Evolutionary conservation across 768 basidiomycete species (phyloP).

Genomic region (Cystobasidium onofrii): DNA sequence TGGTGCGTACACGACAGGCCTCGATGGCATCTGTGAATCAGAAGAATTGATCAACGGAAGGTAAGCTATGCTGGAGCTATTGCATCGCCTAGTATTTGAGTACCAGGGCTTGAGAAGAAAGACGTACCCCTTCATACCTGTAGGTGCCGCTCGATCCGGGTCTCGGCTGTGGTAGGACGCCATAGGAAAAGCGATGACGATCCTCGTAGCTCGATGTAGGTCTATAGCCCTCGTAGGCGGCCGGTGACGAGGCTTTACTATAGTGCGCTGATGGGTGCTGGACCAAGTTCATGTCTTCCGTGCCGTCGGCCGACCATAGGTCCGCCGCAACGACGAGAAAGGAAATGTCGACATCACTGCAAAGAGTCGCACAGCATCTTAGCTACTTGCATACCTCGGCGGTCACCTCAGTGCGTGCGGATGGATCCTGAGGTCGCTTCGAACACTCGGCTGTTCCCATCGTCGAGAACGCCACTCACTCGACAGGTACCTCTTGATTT

Average conservation of each 20-base stretch:
- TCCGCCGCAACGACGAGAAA: slow-evolving; percentile 90
- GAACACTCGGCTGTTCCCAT: too few relatives aligned
- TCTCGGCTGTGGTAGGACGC: background rate
- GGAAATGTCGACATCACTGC: slow-evolving; percentile 71
- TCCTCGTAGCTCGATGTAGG: background rate
- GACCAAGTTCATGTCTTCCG: slow-evolving; percentile 78
- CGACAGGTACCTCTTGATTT: slow-evolving; percentile 60
- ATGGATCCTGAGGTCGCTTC: too few relatives aligned
- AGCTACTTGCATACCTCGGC: too few relatives aligned
- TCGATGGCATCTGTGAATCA: background rate
- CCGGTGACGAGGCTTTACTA: background rate
- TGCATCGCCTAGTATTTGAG: too few relatives aligned
- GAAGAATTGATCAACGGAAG: background rate
- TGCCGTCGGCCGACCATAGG: slow-evolving; percentile 75
- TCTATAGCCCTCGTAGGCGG: background rate
- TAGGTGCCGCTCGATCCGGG: background rate
- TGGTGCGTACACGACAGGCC: background rate
- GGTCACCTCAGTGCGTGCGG: too few relatives aligned
- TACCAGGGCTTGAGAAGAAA: background rate
- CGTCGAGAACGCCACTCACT: too few relatives aligned
- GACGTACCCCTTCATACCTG: background rate
- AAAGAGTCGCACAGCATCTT: background rate
- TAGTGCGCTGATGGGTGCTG: slow-evolving; percentile 55
- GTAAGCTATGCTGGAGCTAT: too few relatives aligned
- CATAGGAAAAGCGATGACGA: background rate